Evolutionary conservation across 1,139 yeast genomes (phyloP), one percentile per base, ranked within the genome.

Genomic region (Pichia sp.): DNA sequence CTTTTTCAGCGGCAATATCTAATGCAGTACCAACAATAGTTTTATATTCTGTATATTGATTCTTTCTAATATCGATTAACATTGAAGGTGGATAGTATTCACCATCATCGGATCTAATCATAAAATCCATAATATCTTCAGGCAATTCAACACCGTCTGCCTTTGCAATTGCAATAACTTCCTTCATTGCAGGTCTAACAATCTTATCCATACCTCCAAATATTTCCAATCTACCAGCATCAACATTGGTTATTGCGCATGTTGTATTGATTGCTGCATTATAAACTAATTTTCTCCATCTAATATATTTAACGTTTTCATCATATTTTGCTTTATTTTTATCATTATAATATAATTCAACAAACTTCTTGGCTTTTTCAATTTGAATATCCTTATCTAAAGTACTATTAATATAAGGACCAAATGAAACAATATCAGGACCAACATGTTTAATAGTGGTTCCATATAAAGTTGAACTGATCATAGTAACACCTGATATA

Each of bases 281-380:
- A 65, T 84, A 84, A 23, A 83, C 71, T 45, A 85, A 69, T 59
- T 85, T 85, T 48, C 76, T 69, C 94, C 94, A 85, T 59, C 95
- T 68, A 6, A 79, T 70, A 55, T 65, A 68, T 49, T 74, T 72
- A 16, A 74, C 78, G 51, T 76, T 64, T 12, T 61, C 63, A 55
- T 80, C 83, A 36, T 71, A 63, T 9, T 58, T 57, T 39, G 75
- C 70, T 6, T 58, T 54, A 54, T 77, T 78, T 51, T 70, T 60
- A 7, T 66, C 70, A 42, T 73, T 71, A 23, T 61, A 50, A 60
- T 83, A 82, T 6, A 82, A 55, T 2, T 66, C 67, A 7, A 73
- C 69, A 55, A 81, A 80, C 48, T 67, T 64, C 38, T 60, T 57
- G 28, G 61, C 55, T 22, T 50, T 51, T 1, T 67, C 65, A 36